Evolutionary conservation across 148 eudicot genomes (phyloP), one percentile per base, ranked within the genome.

Genomic region (Camellia lanceoleosa): DNA sequence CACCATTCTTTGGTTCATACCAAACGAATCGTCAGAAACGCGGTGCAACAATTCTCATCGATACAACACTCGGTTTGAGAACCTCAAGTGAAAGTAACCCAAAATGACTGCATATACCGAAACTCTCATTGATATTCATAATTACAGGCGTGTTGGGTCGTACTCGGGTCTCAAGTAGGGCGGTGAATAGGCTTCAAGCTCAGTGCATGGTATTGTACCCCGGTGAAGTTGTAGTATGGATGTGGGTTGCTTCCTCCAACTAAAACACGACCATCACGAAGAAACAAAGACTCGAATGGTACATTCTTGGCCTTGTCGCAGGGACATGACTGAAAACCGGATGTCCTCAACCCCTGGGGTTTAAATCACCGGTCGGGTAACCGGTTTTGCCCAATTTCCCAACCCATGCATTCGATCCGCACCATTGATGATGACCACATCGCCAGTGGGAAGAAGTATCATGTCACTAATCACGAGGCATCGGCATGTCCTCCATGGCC

Each of bases 231-330:
- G 80, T 92, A 94, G 49, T 13, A 85, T 6, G 83, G 76, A 3
- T 94, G 93, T 3, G 98, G 97, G 80, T 94, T 94, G 81, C 97
- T 92, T 30, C 98, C 98, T 7, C 97, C 98, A 0, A 94, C 94
- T 43, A 94, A 49, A 79, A 94, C 85, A 23, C 93, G 89, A 10
- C 94, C 97, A 74, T 94, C 97, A 2, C 63, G 91, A 59, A 19
- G 89, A 59, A 0, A 92, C 92, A 0, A n/a, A n/a, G n/a, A n/a
- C 89, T 51, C 5, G 98, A 94, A 63, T 94, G 97, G 82, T 94
- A 94, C 81, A 94, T 56, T 44, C 98, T 84, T 1, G 98, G 92
- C 74, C 88, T 84, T 14, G 85, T 4, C 2, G 92, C 76, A 5
- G 92, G 23, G 56, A 69, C 98, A 92, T 89, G 78, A 87, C 82